Conservation (phyloP, 805 yeast species). For the Tetrapisispora fleetii region DNA sequence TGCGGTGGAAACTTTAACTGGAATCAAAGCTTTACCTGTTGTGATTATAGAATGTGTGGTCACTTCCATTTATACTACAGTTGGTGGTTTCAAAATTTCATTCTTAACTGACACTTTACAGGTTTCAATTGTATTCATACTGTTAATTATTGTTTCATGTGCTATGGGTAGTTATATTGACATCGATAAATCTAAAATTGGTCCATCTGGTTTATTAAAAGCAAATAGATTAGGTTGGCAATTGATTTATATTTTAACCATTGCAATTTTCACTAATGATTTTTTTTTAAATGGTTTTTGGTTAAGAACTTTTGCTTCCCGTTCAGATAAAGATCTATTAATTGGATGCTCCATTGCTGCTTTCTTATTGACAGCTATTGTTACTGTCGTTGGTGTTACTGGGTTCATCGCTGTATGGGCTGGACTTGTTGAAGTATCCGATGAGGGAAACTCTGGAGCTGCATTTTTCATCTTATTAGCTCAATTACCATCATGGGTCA, state of each 20-base stretch:
- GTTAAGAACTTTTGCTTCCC: conserved; percentile 88
- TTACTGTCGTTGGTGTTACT: conserved; percentile 67
- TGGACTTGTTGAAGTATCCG: conserved; percentile 42
- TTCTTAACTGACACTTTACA: conserved; percentile 82
- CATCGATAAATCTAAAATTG: conserved; percentile 49
- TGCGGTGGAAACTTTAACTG: conserved; percentile 71
- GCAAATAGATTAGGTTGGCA: conserved; percentile 80
- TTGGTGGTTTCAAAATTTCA: conserved; percentile 85
- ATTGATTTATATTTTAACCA: conserved; percentile 68
- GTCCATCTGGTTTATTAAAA: conserved; percentile 53
- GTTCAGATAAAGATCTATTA: conserved; percentile 60
- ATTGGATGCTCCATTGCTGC: conserved; percentile 73
- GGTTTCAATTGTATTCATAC: conserved; percentile 58
- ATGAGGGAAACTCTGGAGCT: conserved; percentile 44
- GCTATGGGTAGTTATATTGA: conserved; percentile 70
- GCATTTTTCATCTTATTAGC: conserved; percentile 66
- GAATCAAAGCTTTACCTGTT: conserved; percentile 67
- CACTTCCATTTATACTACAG: conserved; percentile 74
- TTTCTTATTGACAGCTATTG: conserved; percentile 49
- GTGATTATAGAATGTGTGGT: conserved; percentile 79
- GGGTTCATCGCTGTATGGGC: conserved; percentile 92
- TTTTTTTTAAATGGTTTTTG: conserved; percentile 88
- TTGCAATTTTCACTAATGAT: conserved; percentile 85
- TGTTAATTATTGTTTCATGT: conserved; percentile 60
- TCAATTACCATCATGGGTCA: conserved; percentile 75